Evolutionary conservation across 768 basidiomycete species (phyloP), one percentile per base, ranked within the genome.

Genomic region (Phanerodontia chrysosporium): DNA sequence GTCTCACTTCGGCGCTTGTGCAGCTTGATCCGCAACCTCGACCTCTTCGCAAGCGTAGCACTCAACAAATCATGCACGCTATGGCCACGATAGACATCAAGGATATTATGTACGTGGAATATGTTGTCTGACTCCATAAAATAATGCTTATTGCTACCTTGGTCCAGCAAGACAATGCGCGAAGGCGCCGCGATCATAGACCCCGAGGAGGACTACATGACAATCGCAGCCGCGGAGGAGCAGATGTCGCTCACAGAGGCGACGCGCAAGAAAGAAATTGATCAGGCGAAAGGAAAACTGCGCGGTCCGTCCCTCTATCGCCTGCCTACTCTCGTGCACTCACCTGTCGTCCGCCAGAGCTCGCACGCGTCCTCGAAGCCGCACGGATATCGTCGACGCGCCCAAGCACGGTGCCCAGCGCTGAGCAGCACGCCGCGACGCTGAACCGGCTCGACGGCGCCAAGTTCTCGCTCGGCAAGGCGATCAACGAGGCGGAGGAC

Each of bases 161-260:
- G 5, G 22, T 53, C 12, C 60, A 90, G 89, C 51, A 84, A 85
- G 63, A 81, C 86, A 18, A 83, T 90, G 48, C 79, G 78, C 62
- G 85, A 84, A 60, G 88, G 91, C 81, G 74, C 81, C 30, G 79
- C 81, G 3, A 84, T 90, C 58, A 88, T 92, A 56, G 85, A 89
- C 65, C 87, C 89, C 12, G 85, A 87, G 45, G 88, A 90, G 55
- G 90, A 92, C 70, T 90, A 84, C 67, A 73, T 87, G 58, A 86
- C 87, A 13, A 89, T 92, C 51, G 83, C 85, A 16, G 83, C 80
- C 7, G 85, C 89, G 8, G 88, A 92, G 64, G 84, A 90, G 59
- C 84, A 80, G 62, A 84, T 90, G 67, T 80, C 80, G 14, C 64
- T 77, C 7, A 82, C 82, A 10, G 82, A 86, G 59, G 74, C 79